phyloP scores from a whole-genome alignment of 306 rosid genomes.

The Mucuna pruriens region DNA sequence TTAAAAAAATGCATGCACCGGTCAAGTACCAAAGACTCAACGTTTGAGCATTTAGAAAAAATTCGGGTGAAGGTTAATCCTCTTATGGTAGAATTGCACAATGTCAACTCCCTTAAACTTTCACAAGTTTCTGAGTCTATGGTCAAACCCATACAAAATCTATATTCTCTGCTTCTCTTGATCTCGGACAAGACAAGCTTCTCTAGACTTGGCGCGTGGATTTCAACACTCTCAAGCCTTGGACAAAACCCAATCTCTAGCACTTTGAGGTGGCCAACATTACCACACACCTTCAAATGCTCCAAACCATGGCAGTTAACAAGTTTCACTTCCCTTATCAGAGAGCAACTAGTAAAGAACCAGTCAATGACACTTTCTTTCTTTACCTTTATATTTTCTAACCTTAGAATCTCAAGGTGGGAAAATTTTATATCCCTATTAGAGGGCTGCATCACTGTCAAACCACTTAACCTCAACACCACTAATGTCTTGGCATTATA shows the following conservation, averaged over 20 bases:
- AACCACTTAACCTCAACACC: not conserved
- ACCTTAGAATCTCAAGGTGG: not conserved
- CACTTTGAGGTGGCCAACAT: not conserved
- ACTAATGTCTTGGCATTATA: not conserved
- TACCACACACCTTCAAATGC: not conserved
- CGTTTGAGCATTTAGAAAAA: not conserved
- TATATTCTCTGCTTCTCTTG: not conserved
- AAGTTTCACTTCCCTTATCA: not conserved
- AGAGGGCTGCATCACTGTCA: no score
- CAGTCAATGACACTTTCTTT: not conserved
- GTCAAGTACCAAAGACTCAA: not conserved
- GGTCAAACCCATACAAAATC: not conserved
- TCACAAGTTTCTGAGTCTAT: constrained; percentile 8
- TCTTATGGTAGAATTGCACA: not conserved
- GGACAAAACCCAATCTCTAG: not conserved
- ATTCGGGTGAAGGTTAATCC: not conserved
- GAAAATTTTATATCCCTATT: not conserved
- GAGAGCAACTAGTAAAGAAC: not conserved
- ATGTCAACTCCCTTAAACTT: not conserved
- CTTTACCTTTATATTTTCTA: not conserved
- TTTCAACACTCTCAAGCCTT: not conserved
- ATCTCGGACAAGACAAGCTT: not conserved
- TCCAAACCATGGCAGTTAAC: not conserved
- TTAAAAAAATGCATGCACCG: not conserved
- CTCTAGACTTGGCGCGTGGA: not conserved